These are phyloP conservation scores for Penicillium pancosmium DNA, from an alignment of 495 filamentous ascomycete species.

Conservation along the genomic window DNA sequence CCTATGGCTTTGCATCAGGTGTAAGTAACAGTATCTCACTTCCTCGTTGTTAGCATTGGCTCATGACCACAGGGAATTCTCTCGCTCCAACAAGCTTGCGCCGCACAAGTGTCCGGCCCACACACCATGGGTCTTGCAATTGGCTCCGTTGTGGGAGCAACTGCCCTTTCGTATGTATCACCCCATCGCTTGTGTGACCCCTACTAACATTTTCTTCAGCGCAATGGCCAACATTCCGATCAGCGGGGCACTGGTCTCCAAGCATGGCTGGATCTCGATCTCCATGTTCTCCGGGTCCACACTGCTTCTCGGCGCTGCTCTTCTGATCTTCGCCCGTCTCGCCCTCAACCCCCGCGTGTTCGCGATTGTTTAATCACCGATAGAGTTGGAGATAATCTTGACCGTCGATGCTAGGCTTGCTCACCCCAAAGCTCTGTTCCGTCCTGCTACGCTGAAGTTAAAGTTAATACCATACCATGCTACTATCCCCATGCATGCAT, in stretches of 20 bases:
- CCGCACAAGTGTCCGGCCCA: conserved; percentile 37
- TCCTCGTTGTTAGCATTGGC: background rate
- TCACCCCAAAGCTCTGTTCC: too few relatives aligned
- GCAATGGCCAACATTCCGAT: conserved; percentile 42
- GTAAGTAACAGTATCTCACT: conserved; percentile 22
- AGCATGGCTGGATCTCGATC: conserved; percentile 39
- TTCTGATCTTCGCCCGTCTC: conserved; percentile 33
- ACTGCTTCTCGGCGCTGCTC: conserved; percentile 31
- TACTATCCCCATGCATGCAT: too few relatives aligned
- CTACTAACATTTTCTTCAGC: conserved; percentile 19
- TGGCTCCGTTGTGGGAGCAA: conserved; percentile 35
- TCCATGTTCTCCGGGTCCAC: conserved; percentile 39
- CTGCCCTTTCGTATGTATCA: conserved; percentile 38
- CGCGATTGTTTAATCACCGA: conserved; percentile 24
- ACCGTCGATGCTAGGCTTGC: too few relatives aligned
- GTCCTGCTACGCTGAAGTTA: too few relatives aligned
- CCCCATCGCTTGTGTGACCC: background rate
- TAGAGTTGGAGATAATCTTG: too few relatives aligned
- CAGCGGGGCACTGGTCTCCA: conserved; percentile 34
- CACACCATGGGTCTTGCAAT: conserved; percentile 36
- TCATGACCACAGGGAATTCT: conserved; percentile 36
- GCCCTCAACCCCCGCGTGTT: conserved; percentile 21
- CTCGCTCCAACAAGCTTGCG: conserved; percentile 46
- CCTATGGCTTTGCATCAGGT: conserved; percentile 46
- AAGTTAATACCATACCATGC: too few relatives aligned